These are phyloP conservation scores for Tylopilus subfusipes DNA, from an alignment of 768 basidiomycete species.

Conservation along the genomic window DNA sequence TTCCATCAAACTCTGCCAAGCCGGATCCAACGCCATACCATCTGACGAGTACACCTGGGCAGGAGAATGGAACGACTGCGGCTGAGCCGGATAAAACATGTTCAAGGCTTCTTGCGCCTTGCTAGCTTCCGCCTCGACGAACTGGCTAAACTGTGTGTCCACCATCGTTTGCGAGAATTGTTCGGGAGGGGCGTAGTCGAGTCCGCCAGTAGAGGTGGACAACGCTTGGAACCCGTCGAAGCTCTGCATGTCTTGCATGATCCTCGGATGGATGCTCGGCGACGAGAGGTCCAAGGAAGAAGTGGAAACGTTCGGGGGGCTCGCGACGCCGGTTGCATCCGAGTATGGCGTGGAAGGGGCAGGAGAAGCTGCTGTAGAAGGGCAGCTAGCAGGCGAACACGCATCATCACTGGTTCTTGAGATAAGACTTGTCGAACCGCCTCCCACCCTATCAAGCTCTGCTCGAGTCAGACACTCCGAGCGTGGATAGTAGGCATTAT, in stretches of 20 bases:
- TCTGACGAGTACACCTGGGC: slow-evolving; percentile 6
- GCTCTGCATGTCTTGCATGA: slow-evolving; percentile 51
- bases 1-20: slow-evolving; percentile 67
- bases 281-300: slow-evolving; percentile 4
- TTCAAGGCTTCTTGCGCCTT: slow-evolving; percentile 13
- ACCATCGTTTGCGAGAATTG: slow-evolving; percentile 29
- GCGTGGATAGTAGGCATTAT: slow-evolving; percentile 32
- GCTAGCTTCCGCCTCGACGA: slow-evolving; percentile 13
- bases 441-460: slow-evolving; percentile 53
- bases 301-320: neutral
- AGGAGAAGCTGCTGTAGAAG: slow-evolving; percentile 9
- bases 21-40: slow-evolving; percentile 48
- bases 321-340: neutral
- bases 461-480: slow-evolving; percentile 33
- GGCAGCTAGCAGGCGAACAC: slow-evolving; percentile 7
- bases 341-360: slow-evolving; percentile 15
- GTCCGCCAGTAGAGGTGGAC: slow-evolving; percentile 17
- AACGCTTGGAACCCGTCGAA: slow-evolving; percentile 37
- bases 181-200: slow-evolving; percentile 29
- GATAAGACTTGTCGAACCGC: slow-evolving; percentile 49
- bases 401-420: slow-evolving; percentile 12
- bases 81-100: slow-evolving; percentile 15
- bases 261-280: slow-evolving; percentile 30
- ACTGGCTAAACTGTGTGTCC: slow-evolving; percentile 28
- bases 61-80: slow-evolving; percentile 4